Conservation (phyloP, 208 protist species). For the Leishmania aethiopica region DNA sequence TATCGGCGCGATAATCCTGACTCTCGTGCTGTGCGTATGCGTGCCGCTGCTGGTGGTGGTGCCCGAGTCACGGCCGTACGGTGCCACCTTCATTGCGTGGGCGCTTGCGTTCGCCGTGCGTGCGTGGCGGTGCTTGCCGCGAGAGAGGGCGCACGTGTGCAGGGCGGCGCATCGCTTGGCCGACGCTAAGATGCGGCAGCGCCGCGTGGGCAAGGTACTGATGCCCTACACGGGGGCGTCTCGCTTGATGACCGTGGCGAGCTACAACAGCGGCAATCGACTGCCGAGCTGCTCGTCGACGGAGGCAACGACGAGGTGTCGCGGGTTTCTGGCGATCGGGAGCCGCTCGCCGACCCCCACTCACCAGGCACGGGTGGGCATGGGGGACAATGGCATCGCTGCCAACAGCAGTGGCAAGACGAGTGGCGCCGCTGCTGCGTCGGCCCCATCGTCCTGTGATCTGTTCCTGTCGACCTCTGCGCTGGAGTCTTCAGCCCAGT, state of each 20-base stretch:
- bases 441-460: background rate
- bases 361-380: background rate
- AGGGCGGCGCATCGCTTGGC: conserved; percentile 19
- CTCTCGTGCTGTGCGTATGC: conserved; percentile 14
- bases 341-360: background rate
- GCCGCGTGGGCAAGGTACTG: conserved; percentile 18
- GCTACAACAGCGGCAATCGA: background rate
- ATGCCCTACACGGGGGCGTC: background rate
- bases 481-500: conserved; percentile 20
- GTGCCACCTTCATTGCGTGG: conserved; percentile 25
- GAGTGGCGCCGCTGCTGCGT: background rate
- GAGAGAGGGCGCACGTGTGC: conserved; percentile 10
- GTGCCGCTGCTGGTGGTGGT: conserved; percentile 23
- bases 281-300: background rate
- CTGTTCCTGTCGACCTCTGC: conserved; percentile 11
- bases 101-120: conserved; percentile 17
- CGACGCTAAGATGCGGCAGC: conserved; percentile 13
- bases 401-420: background rate
- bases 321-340: background rate
- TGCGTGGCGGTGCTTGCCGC: conserved; percentile 25
- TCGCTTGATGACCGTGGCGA: background rate
- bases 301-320: background rate
- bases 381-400: background rate
- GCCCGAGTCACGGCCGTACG: conserved; percentile 19
- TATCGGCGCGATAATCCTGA: conserved; percentile 4